phyloP scores from a whole-genome alignment of 306 rosid species.

The Lathyrus oleraceus region DNA sequence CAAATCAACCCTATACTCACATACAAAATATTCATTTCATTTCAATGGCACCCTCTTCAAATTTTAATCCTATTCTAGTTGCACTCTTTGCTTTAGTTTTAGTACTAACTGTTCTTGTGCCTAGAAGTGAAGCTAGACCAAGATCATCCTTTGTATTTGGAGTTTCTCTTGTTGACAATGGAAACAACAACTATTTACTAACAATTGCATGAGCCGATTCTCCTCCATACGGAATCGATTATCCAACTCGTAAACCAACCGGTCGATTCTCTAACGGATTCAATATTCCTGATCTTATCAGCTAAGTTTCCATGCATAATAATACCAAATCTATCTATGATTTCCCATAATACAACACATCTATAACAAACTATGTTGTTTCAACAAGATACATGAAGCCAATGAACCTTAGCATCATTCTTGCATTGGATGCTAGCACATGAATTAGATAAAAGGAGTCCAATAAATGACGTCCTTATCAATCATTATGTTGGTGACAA shows the following conservation, averaged over 20 bases:
- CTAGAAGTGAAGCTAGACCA: constrained; percentile 35
- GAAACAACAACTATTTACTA: constrained; percentile 61
- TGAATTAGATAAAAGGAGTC: neutral
- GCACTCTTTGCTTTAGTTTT: constrained; percentile 17
- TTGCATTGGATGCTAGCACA: constrained; percentile 46
- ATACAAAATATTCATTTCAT: neutral
- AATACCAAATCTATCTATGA: neutral
- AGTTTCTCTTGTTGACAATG: constrained; percentile 67
- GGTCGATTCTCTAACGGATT: constrained; percentile 70
- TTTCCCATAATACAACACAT: neutral
- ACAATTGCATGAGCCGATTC: constrained; percentile 62
- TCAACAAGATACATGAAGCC: constrained; percentile 58
- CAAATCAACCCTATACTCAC: no score
- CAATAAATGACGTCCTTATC: neutral
- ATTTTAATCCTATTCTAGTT: neutral
- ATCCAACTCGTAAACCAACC: constrained; percentile 50
- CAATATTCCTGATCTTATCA: constrained; percentile 65
- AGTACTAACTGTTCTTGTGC: neutral
- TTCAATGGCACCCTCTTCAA: constrained; percentile 30
- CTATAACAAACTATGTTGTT: neutral
- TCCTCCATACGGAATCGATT: constrained; percentile 70
- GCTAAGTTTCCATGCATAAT: constrained; percentile 33
- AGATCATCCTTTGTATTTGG: constrained; percentile 68
- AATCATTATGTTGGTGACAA: neutral
- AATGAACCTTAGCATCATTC: constrained; percentile 66